Percentiles rank a stretch among this genome's conserved stretches.
These are phyloP conservation scores for Magnaporthiopsis incrustans DNA, from an alignment of 2,329 filamentous ascomycete genomes.

Conservation along the genomic window DNA sequence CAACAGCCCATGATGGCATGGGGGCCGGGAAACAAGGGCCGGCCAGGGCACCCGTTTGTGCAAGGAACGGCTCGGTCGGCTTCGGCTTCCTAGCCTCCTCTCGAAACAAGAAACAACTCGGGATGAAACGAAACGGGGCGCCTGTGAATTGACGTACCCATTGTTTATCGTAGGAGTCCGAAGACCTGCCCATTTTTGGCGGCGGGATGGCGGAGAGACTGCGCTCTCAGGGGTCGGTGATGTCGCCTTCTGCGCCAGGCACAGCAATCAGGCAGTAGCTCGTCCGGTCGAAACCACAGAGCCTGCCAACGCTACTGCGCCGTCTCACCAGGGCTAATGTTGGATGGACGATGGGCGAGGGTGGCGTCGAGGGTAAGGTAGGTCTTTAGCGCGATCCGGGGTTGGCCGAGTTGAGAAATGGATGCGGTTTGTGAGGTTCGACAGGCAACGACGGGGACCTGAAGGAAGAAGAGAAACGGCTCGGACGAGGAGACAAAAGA, in stretches of 20 bases:
- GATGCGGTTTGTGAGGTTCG: not conserved
- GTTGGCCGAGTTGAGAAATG: not conserved
- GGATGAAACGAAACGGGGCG: not conserved
- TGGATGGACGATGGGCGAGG: not conserved
- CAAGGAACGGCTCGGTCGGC: not conserved
- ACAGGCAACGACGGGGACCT: not conserved
- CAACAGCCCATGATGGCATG: not conserved
- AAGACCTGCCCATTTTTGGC: conserved; percentile 3
- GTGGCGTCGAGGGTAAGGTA: not conserved
- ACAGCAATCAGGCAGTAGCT: not conserved
- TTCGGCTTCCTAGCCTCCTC: not conserved
- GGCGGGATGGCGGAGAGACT: too few relatives aligned
- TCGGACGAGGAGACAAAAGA: not conserved
- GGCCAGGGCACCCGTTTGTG: not conserved
- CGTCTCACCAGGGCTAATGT: not conserved
- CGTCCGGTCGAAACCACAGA: not conserved
- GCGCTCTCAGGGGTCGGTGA: not conserved
- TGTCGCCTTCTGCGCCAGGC: not conserved
- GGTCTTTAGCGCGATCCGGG: not conserved
- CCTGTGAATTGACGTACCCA: conserved; percentile 2
- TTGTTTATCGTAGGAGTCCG: conserved; percentile 4
- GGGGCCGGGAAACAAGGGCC: not conserved
- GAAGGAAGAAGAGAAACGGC: not conserved
- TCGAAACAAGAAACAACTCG: not conserved
- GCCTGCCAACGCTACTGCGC: not conserved